A percentile compares a stretch with the other conserved stretches of the same genome.
phyloP scores from a whole-genome alignment of 2,329 filamentous ascomycete genomes.

The Xylariales sp. region DNA sequence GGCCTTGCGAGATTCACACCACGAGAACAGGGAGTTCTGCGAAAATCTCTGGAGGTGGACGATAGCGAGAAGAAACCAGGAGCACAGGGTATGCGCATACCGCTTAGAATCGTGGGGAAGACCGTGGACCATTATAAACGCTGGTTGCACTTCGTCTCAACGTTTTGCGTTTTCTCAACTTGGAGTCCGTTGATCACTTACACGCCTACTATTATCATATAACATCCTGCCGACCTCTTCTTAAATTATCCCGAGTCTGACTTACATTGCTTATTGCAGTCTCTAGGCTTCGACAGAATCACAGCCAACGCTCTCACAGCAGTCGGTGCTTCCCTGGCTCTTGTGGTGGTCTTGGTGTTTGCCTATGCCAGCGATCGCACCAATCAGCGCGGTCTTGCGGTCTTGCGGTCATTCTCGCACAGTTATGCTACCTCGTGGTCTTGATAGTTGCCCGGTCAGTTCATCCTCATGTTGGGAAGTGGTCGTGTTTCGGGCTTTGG shows the following conservation, averaged over 20 bases:
- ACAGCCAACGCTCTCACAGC: conserved; percentile 43
- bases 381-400: conserved; percentile 40
- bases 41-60: conserved; percentile 25
- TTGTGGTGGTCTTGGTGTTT: conserved; percentile 43
- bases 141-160: conserved; percentile 45
- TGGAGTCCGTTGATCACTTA: conserved; percentile 49
- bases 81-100: conserved; percentile 20
- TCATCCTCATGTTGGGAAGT: conserved; percentile 40
- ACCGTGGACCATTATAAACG: conserved; percentile 39
- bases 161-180: conserved; percentile 46
- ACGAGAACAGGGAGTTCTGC: conserved; percentile 28
- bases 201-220: conserved; percentile 41
- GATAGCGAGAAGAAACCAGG: background rate
- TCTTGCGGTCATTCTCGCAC: conserved; percentile 36
- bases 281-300: conserved; percentile 40
- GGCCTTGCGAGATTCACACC: conserved; percentile 34
- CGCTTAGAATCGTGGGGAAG: conserved; percentile 34
- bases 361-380: conserved; percentile 43
- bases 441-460: conserved; percentile 35
- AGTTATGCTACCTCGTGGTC: conserved; percentile 38
- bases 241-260: no score
- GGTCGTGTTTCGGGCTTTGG: conserved; percentile 47
- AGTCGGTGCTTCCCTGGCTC: conserved; percentile 36
- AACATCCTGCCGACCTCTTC: conserved; percentile 7
- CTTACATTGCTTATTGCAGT: conserved; percentile 22